Base-by-base conservation (phyloP, 805 yeast genomes). In the Schwanniomyces polymorphus region DNA sequence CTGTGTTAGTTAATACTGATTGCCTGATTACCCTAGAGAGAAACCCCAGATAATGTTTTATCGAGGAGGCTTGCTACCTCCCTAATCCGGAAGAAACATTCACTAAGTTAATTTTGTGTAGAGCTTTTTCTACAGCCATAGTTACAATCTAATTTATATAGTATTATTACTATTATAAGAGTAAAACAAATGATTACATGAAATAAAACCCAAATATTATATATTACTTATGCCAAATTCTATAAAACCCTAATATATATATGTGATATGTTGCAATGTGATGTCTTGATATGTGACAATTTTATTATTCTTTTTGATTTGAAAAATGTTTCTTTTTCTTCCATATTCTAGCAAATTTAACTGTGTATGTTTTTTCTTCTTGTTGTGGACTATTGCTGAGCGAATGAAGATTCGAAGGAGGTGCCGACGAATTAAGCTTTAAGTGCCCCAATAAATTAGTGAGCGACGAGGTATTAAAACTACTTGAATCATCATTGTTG, bases 361-460 rank as follows among this genome's bases (percentile, higher is more conserved):
- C 33, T 25, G 21, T n/a, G 12, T 25, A 26, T 9, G 39, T 12
- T 14, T 37, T 37, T 10, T 37, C 27, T 21, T 37, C 39, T 18
- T 21, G 27, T 31, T 31, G 35, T 31, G 39, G 39, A 21, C 39
- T 37, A 23, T 37, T 37, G 39, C 27, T 37, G 27, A 37, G 39
- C 14, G 41, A 38, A 9, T 25, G 29, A 7, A 26, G n/a, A 26
- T 10, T 38, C 8, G 41, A 26, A 18, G 29, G 21, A 5, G 41
- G 41, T 11, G 43, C 18, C 12, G 41, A 33, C 18, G 43, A 40
- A 25, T 37, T 26, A 11, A 45, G 34, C 40, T 52, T 55, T 21
- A 57, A 43, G 41, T 57, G 61, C 21, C 53, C 52, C 41, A 54
- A 49, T 11, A 57, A 45, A n/a, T 39, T 49, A 10, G 56, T 31